These are phyloP conservation scores for Cyclocybe aegerita DNA, from an alignment of 768 basidiomycete species.

Conservation along the genomic window DNA sequence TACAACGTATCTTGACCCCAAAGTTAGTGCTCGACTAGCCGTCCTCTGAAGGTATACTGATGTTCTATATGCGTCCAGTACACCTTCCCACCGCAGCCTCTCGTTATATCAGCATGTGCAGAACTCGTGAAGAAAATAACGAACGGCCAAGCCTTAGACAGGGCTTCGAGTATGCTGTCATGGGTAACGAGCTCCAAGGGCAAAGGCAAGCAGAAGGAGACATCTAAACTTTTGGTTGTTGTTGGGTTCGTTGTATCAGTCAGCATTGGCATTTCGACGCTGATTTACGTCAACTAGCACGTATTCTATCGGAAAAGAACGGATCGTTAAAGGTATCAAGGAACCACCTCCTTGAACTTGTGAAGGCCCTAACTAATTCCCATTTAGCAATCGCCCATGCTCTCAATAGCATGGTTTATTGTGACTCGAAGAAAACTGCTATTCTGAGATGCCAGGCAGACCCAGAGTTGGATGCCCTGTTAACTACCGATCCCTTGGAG, in stretches of 20 bases:
- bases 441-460: constrained; percentile 87
- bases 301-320: constrained; percentile 97
- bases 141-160: constrained; percentile 32
- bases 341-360: neutral
- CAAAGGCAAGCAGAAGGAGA: constrained; percentile 36
- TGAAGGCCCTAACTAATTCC: constrained; percentile 1
- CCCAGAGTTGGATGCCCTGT: constrained; percentile 71
- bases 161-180: constrained; percentile 42
- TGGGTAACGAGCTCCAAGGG: constrained; percentile 43
- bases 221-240: constrained; percentile 48
- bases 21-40: constrained; percentile 38
- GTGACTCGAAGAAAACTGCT: constrained; percentile 79
- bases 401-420: constrained; percentile 81
- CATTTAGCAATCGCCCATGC: constrained; percentile 78
- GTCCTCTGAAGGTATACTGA: neutral
- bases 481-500: constrained; percentile 73
- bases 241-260: constrained; percentile 56
- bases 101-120: constrained; percentile 91
- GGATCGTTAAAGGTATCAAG: constrained; percentile 85
- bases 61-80: constrained; percentile 48
- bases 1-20: constrained; percentile 93
- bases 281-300: constrained; percentile 51
- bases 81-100: constrained; percentile 93
- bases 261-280: neutral
- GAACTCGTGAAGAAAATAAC: constrained; percentile 68